Percentiles rank a stretch among this genome's conserved stretches.
phyloP scores from a whole-genome alignment of 768 basidiomycete species.

The Leccinum fibrillosum region DNA sequence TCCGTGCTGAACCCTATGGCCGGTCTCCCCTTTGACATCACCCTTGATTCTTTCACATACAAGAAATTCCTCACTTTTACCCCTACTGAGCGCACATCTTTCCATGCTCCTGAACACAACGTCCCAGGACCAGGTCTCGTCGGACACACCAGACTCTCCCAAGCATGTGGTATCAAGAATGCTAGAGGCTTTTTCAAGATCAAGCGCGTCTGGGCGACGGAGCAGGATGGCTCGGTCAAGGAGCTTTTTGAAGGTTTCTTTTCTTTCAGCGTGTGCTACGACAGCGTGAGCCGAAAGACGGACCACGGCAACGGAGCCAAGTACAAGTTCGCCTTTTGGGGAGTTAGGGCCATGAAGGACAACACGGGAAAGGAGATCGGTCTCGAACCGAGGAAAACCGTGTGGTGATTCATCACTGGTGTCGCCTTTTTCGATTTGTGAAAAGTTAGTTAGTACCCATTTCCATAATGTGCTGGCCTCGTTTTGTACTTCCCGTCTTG shows the following conservation, averaged over 20 bases:
- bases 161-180: slow-evolving; percentile 32
- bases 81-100: slow-evolving; percentile 22
- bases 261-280: slow-evolving; percentile 34
- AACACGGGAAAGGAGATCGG: slow-evolving; percentile 34
- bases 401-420: neutral
- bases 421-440: slow-evolving; percentile 5
- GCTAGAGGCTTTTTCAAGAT: slow-evolving; percentile 36
- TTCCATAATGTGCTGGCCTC: neutral
- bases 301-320: slow-evolving; percentile 35
- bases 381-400: slow-evolving; percentile 24
- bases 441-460: neutral
- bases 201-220: slow-evolving; percentile 33
- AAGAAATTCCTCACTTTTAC: slow-evolving; percentile 28
- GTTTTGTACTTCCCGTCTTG: neutral
- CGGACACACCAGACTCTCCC: slow-evolving; percentile 22
- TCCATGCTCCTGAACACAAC: slow-evolving; percentile 23
- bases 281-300: slow-evolving; percentile 32
- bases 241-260: slow-evolving; percentile 42
- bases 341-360: slow-evolving; percentile 34
- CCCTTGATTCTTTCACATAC: slow-evolving; percentile 23
- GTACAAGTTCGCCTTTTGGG: slow-evolving; percentile 36
- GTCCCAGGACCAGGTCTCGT: slow-evolving; percentile 27
- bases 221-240: slow-evolving; percentile 14
- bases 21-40: slow-evolving; percentile 34
- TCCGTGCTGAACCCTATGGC: slow-evolving; percentile 34